phyloP scores from a whole-genome alignment of 139 green algal genomes.

The Coccomyxa sp. region DNA sequence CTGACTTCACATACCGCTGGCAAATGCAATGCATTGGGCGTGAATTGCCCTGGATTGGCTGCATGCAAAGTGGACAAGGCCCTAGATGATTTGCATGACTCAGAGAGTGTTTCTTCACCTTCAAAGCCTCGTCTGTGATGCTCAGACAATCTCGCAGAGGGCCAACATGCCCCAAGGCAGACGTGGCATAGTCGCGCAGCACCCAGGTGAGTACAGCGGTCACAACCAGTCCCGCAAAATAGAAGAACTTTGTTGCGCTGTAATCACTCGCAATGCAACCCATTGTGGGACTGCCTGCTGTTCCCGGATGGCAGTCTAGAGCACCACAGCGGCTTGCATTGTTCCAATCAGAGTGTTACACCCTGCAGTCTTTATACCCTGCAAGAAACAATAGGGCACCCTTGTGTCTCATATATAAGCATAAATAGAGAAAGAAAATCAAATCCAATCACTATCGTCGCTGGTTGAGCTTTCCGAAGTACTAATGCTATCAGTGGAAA shows the following conservation, averaged over 20 bases:
- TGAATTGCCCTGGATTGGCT: too few relatives aligned
- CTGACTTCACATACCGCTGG: too few relatives aligned
- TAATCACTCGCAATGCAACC: not conserved
- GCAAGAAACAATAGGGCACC: not conserved
- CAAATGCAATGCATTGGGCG: too few relatives aligned
- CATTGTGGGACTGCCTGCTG: too few relatives aligned
- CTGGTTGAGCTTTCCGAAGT: too few relatives aligned
- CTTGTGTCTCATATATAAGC: not conserved
- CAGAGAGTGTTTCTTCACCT: not conserved
- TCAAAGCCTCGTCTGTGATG: not conserved
- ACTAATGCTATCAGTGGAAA: too few relatives aligned
- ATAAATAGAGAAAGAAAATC: not conserved
- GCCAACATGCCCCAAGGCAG: constrained; percentile 21
- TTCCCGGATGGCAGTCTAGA: too few relatives aligned
- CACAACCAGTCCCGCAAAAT: constrained; percentile 44
- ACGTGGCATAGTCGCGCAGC: constrained; percentile 52
- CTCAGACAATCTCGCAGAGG: constrained; percentile 4
- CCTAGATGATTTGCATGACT: too few relatives aligned
- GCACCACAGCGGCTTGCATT: too few relatives aligned
- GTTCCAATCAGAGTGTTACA: too few relatives aligned
- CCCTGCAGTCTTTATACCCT: too few relatives aligned
- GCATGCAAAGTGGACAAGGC: too few relatives aligned
- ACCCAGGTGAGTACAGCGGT: constrained; percentile 48
- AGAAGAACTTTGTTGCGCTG: constrained; percentile 42
- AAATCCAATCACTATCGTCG: not conserved